Evolutionary conservation across 2,329 filamentous ascomycete genomes (phyloP).

Genomic region (Leptographium galeiforme): DNA sequence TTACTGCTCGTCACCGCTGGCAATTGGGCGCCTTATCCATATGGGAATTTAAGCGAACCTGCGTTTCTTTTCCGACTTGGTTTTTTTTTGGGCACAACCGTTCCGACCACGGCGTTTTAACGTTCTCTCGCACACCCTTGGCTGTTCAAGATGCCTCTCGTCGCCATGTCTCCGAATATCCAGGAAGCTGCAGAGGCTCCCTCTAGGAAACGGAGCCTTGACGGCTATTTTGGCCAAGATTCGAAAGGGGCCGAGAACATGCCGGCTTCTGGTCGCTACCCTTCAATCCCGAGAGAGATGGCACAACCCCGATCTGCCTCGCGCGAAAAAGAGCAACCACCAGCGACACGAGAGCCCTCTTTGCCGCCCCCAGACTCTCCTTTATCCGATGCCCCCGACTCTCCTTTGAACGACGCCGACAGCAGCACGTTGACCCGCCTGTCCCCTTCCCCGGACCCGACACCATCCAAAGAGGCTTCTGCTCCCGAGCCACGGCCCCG

Average conservation of each 20-base stretch:
- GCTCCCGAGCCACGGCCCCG: constrained; percentile 6
- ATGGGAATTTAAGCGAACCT: not conserved
- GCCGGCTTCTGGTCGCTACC: constrained; percentile 1
- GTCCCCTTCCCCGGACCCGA: constrained; percentile 23
- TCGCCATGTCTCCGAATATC: constrained; percentile 33
- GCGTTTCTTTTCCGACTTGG: not conserved
- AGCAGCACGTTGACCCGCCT: constrained; percentile 25
- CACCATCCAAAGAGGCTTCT: constrained; percentile 14
- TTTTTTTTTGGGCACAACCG: not conserved
- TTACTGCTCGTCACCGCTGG: too few relatives aligned
- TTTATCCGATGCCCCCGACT: constrained; percentile 17
- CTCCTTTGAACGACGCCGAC: constrained; percentile 26
- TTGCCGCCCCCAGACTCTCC: not conserved
- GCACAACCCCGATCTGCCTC: not conserved
- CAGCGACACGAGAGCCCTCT: constrained; percentile 3
- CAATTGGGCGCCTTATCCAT: not conserved
- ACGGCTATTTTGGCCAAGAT: constrained; percentile 25
- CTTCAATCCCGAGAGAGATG: not conserved
- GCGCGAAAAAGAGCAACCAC: constrained; percentile 1
- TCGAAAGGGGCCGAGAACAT: constrained; percentile 8
- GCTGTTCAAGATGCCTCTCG: constrained; percentile 29
- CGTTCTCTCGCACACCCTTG: not conserved
- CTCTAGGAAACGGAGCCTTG: constrained; percentile 31
- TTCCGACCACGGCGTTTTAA: not conserved
- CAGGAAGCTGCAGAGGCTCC: constrained; percentile 26